Conservation (phyloP, 2,329 filamentous ascomycete species). For the Pyrenophora tritici-repentis region DNA sequence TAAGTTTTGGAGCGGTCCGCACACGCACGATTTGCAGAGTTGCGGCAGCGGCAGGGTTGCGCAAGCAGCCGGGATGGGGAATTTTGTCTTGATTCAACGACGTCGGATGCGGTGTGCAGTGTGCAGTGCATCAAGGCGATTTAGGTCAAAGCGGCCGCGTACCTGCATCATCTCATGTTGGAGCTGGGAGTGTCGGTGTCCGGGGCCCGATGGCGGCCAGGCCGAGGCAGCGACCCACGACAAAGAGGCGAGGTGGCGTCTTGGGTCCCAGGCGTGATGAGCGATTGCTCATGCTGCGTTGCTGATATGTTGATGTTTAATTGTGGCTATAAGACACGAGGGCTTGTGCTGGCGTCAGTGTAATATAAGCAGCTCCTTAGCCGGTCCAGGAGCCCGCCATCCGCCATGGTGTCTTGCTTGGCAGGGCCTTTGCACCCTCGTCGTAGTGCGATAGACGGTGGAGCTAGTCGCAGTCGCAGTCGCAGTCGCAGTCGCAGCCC, state of each 20-base stretch:
- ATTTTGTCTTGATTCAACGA: background rate
- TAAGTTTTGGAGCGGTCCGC: no score
- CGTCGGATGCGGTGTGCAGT: background rate
- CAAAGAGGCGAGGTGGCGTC: no score
- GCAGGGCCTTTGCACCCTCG: slow-evolving; percentile 16
- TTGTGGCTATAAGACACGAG: background rate
- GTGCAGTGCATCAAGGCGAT: no score
- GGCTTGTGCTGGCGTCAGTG: background rate
- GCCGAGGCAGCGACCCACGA: slow-evolving; percentile 1
- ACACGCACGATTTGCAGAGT: slow-evolving; percentile 1
- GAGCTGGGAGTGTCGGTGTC: background rate
- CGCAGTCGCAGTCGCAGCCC: no score
- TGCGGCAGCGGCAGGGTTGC: background rate
- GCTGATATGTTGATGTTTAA: background rate
- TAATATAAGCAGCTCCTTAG: background rate
- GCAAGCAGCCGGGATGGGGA: background rate
- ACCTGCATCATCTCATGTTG: slow-evolving; percentile 22
- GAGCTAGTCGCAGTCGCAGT: no score
- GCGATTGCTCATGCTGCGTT: background rate
- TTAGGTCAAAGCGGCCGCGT: slow-evolving; percentile 15
- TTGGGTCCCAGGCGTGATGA: background rate
- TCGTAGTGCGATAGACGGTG: no score
- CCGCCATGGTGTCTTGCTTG: slow-evolving; percentile 20
- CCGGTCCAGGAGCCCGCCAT: slow-evolving; percentile 9
- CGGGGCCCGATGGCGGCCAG: slow-evolving; percentile 5